Evolutionary conservation across 768 basidiomycete genomes (phyloP).

Genomic region (Lactarius vividus): DNA sequence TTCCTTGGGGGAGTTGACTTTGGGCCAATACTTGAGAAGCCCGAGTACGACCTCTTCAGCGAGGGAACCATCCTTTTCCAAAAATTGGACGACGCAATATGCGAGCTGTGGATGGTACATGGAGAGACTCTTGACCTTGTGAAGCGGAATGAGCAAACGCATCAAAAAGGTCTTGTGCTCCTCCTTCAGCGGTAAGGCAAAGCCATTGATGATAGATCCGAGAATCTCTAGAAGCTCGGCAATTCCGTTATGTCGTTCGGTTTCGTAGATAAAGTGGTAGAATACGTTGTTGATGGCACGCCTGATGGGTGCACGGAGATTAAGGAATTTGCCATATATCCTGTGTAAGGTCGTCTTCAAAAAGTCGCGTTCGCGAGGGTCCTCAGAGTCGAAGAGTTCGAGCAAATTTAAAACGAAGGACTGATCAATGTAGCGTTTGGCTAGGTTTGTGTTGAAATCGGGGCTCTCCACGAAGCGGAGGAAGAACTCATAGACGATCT

Average conservation of each 20-base stretch:
- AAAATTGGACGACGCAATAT: constrained; percentile 98
- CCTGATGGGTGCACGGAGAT: constrained; percentile 96
- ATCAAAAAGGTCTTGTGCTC: constrained; percentile 99
- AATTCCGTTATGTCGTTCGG: constrained; percentile 98
- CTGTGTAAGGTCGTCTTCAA: constrained; percentile 98
- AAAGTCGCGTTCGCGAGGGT: constrained; percentile 98
- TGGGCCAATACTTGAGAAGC: constrained; percentile 97
- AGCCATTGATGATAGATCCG: constrained; percentile 99
- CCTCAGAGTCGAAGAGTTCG: constrained; percentile 97
- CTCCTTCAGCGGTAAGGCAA: constrained; percentile 95
- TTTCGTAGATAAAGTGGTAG: constrained; percentile 98
- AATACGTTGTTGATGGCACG: constrained; percentile 99
- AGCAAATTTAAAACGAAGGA: constrained; percentile 93
- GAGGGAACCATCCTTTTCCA: constrained; percentile 90
- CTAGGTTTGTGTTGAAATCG: constrained; percentile 97
- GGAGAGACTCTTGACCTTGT: constrained; percentile 97
- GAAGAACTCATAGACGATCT: constrained; percentile 99
- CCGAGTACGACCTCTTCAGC: constrained; percentile 97
- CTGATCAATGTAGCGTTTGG: constrained; percentile 97
- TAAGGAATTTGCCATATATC: constrained; percentile 99
- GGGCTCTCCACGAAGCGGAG: constrained; percentile 96
- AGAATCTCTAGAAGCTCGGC: constrained; percentile 97
- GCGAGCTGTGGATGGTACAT: constrained; percentile 99
- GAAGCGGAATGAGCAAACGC: constrained; percentile 89
- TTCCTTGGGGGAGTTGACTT: constrained; percentile 98